A percentile compares a stretch with the other conserved stretches of the same genome.
Evolutionary conservation across 768 basidiomycete genomes (phyloP).

Genomic region (Calocybe cyanea): DNA sequence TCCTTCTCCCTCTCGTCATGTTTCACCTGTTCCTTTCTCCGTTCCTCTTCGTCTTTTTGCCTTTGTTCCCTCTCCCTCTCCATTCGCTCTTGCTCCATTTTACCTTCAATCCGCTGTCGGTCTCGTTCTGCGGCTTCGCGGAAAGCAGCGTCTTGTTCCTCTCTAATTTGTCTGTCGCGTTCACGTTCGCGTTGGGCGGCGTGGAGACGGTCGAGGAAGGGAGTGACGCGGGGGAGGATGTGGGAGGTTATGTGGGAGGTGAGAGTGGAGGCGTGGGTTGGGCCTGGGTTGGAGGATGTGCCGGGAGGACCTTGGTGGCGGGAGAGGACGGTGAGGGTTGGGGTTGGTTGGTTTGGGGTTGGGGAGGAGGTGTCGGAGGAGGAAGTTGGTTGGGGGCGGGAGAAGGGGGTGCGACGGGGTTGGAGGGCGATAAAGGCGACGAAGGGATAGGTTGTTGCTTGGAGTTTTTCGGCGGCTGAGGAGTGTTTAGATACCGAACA

Average conservation of each 20-base stretch:
- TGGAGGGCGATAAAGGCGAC: conserved; percentile 76
- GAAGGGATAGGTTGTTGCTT: conserved; percentile 90
- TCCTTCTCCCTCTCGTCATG: conserved; percentile 49
- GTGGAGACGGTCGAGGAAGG: conserved; percentile 67
- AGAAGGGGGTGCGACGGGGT: conserved; percentile 44
- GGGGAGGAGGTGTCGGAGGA: conserved; percentile 29
- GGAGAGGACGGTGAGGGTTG: conserved; percentile 76
- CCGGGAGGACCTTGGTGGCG: conserved; percentile 70
- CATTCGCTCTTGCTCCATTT: conserved; percentile 40
- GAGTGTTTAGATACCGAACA: not conserved
- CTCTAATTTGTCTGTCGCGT: conserved; percentile 59
- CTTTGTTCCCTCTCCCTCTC: conserved; percentile 30
- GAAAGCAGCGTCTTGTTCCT: conserved; percentile 82
- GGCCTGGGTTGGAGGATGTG: conserved; percentile 29
- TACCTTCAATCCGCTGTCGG: conserved; percentile 58
- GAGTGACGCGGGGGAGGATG: conserved; percentile 75
- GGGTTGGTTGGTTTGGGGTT: conserved; percentile 23
- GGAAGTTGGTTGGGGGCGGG: conserved; percentile 42
- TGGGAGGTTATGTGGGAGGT: conserved; percentile 35
- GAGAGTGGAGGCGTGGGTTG: conserved; percentile 64
- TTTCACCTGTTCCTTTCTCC: conserved; percentile 27
- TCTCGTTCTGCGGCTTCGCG: conserved; percentile 61
- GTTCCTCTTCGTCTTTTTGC: conserved; percentile 22
- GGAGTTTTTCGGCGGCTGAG: conserved; percentile 61
- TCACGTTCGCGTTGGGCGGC: conserved; percentile 45